phyloP scores from a whole-genome alignment of 2,329 filamentous ascomycete species.

The Pestalotiopsis sp. region DNA sequence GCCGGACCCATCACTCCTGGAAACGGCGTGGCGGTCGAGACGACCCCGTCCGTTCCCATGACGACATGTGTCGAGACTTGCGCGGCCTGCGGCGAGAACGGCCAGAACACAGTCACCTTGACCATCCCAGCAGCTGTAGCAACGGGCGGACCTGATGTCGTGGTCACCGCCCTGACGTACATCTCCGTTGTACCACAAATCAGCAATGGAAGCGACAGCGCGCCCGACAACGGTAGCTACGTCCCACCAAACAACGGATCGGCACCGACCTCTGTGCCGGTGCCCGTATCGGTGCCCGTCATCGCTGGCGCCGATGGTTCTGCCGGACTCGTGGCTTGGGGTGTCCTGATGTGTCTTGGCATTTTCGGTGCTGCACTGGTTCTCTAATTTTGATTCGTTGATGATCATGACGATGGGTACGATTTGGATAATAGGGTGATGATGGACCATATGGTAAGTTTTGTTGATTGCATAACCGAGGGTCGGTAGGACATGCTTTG shows the following conservation, averaged over 20 bases:
- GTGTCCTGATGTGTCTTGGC: constrained; percentile 24
- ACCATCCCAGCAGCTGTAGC: constrained; percentile 31
- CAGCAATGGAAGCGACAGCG: constrained; percentile 14
- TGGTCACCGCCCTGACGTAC: constrained; percentile 21
- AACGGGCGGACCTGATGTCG: constrained; percentile 13
- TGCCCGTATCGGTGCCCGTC: neutral
- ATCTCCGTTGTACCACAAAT: constrained; percentile 26
- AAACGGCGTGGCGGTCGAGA: neutral
- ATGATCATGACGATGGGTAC: neutral
- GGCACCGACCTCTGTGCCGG: neutral
- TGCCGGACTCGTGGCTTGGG: constrained; percentile 19
- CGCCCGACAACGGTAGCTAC: constrained; percentile 9
- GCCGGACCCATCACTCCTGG: neutral
- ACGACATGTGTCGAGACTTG: constrained; percentile 31
- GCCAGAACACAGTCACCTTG: constrained; percentile 35
- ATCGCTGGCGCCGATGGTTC: constrained; percentile 6
- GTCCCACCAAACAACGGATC: neutral
- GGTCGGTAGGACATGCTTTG: neutral
- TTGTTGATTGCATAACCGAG: neutral
- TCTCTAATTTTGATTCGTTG: constrained; percentile 14
- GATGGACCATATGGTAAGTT: neutral
- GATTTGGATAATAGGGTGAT: neutral
- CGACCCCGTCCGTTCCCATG: constrained; percentile 26
- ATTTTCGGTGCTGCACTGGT: constrained; percentile 25
- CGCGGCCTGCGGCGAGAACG: constrained; percentile 31